These are phyloP conservation scores for Hymenoscyphus occultus DNA, from an alignment of 2,329 filamentous ascomycete genomes.

Conservation along the genomic window DNA sequence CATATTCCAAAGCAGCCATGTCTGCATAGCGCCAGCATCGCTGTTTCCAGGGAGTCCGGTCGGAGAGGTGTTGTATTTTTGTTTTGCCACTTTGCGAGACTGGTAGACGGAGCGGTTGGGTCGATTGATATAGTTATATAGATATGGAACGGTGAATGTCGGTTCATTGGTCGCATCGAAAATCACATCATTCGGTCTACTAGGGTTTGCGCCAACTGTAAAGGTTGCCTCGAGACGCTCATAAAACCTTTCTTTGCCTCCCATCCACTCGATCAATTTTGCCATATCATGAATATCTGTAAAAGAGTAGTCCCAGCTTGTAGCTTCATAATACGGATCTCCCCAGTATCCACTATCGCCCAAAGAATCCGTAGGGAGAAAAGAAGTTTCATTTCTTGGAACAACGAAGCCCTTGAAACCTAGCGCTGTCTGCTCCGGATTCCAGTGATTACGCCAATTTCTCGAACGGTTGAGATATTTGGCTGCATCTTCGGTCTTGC, in stretches of 20 bases:
- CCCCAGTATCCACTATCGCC: conserved; percentile 51
- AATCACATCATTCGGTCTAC: conserved; percentile 50
- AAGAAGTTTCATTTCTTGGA: conserved; percentile 50
- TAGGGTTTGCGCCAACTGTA: conserved; percentile 41
- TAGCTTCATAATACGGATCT: conserved; percentile 50
- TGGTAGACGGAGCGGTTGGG: conserved; percentile 60
- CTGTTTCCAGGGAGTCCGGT: conserved; percentile 65
- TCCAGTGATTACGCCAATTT: conserved; percentile 74
- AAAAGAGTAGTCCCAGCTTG: conserved; percentile 52
- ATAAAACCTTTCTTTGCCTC: conserved; percentile 48
- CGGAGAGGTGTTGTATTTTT: conserved; percentile 54
- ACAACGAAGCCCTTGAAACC: conserved; percentile 66
- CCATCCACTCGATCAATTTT: conserved; percentile 45
- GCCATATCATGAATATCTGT: conserved; percentile 53
- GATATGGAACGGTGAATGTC: conserved; percentile 61
- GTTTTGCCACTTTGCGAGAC: conserved; percentile 56
- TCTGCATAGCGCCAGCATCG: conserved; percentile 71
- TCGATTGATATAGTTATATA: conserved; percentile 64
- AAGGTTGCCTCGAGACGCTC: conserved; percentile 52
- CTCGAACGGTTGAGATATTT: conserved; percentile 62
- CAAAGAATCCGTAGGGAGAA: conserved; percentile 46
- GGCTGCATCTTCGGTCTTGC: conserved; percentile 47
- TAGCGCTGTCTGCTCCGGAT: conserved; percentile 53
- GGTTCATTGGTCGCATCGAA: conserved; percentile 51
- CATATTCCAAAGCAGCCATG: conserved; percentile 67